phyloP scores from a whole-genome alignment of 305 asterid species.

The Nicotiana rustica region DNA sequence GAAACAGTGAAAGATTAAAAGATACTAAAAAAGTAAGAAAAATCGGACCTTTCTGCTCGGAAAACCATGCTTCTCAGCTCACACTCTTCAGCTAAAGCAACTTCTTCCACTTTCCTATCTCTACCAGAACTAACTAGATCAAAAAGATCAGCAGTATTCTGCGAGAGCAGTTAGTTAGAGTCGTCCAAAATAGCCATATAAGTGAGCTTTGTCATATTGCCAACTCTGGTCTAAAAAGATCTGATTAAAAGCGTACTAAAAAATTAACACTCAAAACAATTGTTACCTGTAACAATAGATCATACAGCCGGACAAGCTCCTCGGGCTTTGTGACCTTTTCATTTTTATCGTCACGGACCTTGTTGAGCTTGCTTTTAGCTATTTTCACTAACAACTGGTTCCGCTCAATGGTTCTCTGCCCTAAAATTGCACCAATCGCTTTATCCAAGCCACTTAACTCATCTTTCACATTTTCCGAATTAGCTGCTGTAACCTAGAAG shows the following conservation, averaged over 20 bases:
- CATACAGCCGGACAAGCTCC: constrained; percentile 91
- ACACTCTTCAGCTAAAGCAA: constrained; percentile 83
- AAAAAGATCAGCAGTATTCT: constrained; percentile 91
- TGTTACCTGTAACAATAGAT: constrained; percentile 81
- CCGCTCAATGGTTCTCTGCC: constrained; percentile 92
- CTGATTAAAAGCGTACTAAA: not conserved
- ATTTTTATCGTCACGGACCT: constrained; percentile 78
- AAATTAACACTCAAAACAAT: constrained; percentile 30
- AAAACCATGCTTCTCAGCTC: constrained; percentile 71
- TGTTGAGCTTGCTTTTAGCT: constrained; percentile 83
- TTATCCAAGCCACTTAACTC: constrained; percentile 94
- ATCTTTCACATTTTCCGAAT: constrained; percentile 87
- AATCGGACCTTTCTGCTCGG: constrained; percentile 84
- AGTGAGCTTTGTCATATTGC: constrained; percentile 33
- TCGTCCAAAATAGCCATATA: constrained; percentile 27
- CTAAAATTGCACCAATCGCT: constrained; percentile 89
- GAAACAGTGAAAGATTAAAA: not conserved
- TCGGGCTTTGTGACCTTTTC: constrained; percentile 92
- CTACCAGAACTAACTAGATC: constrained; percentile 96
- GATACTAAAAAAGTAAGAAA: constrained; percentile 18
- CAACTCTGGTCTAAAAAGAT: constrained; percentile 19
- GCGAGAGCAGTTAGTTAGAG: constrained; percentile 40
- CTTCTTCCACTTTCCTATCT: constrained; percentile 88
- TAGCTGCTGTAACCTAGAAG: constrained; percentile 77
- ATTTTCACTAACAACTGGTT: constrained; percentile 82